A percentile compares a stretch with the other conserved stretches of the same genome.
Conservation (phyloP, 2,329 filamentous ascomycete genomes). For the Aspergillus sp. region DNA sequence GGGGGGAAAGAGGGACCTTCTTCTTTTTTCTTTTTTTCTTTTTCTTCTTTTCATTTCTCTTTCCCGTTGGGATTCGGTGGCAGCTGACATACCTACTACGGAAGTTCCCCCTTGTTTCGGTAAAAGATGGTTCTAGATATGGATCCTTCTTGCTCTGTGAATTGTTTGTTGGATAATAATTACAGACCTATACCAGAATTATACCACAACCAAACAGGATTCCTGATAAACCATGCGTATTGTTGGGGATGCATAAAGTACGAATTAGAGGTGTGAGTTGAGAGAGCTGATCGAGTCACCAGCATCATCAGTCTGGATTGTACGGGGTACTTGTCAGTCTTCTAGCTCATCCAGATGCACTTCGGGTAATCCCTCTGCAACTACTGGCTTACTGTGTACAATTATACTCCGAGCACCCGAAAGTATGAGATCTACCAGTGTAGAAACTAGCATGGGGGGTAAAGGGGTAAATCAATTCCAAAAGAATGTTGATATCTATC, state of each 20-base stretch:
- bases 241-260: not conserved
- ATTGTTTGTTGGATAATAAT: not conserved
- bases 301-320: not conserved
- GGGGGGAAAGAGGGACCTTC: not conserved
- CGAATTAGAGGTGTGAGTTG: too few species aligned
- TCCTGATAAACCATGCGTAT: not conserved
- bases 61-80: not conserved
- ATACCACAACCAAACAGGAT: too few species aligned
- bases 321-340: conserved; percentile 3
- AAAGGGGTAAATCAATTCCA: not conserved
- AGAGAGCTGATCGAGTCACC: not conserved
- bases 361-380: conserved; percentile 1
- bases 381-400: not conserved
- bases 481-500: not conserved
- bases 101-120: not conserved
- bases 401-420: conserved; percentile 3
- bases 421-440: not conserved
- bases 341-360: not conserved
- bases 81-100: not conserved
- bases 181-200: not conserved
- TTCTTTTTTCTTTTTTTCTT: not conserved
- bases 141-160: too few species aligned
- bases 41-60: not conserved
- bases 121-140: not conserved
- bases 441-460: not conserved